Conservation (phyloP, 495 filamentous ascomycete species). For the Penicillium psychrofluorescens region DNA sequence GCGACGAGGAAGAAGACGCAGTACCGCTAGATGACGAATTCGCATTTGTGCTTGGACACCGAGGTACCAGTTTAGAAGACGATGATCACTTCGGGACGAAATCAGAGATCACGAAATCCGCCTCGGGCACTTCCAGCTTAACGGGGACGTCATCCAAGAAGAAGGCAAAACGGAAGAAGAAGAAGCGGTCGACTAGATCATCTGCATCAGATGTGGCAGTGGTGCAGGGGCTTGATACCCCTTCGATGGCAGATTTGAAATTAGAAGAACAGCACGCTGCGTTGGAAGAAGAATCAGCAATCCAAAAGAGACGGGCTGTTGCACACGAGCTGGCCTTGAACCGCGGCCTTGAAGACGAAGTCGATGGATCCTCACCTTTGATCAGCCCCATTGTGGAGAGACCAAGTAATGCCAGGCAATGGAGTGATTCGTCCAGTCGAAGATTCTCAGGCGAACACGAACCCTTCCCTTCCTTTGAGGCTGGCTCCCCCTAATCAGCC, state of each 20-base stretch:
- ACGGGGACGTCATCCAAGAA: constrained; percentile 43
- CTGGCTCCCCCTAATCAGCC: too few relatives aligned
- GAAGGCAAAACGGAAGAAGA: constrained; percentile 30
- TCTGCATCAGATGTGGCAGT: constrained; percentile 16
- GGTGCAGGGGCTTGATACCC: constrained; percentile 20
- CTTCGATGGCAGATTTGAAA: constrained; percentile 66
- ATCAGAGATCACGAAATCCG: constrained; percentile 55
- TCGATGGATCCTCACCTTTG: neutral
- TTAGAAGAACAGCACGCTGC: constrained; percentile 66
- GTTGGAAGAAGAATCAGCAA: constrained; percentile 60
- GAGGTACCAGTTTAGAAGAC: constrained; percentile 49
- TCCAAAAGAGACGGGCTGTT: constrained; percentile 62
- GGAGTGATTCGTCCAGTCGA: constrained; percentile 11
- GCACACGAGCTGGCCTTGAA: constrained; percentile 65
- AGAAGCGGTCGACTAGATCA: constrained; percentile 20
- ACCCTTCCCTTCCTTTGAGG: constrained; percentile 27
- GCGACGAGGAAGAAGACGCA: constrained; percentile 89
- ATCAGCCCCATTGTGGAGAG: neutral
- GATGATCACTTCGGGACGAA: constrained; percentile 70
- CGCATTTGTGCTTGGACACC: constrained; percentile 64
- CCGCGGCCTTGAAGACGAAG: constrained; percentile 48
- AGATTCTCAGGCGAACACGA: constrained; percentile 20
- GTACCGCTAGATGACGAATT: constrained; percentile 93
- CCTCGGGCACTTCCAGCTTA: constrained; percentile 47
- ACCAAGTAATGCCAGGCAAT: neutral